Evolutionary conservation across 345 rosid species (phyloP).

Genomic region (Populus deltoides): DNA sequence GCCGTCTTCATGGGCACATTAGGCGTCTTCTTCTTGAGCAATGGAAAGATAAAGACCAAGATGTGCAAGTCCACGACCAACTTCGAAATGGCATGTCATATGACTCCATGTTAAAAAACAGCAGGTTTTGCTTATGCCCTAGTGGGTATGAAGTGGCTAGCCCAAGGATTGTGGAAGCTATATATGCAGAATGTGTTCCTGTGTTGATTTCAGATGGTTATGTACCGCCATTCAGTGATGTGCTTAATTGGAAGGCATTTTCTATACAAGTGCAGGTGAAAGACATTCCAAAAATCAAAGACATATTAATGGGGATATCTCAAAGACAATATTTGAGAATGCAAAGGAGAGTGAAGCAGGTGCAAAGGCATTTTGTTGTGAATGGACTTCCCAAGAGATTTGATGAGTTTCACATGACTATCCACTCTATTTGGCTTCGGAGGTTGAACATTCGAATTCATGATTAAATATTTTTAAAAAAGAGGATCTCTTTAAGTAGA

Average conservation of each 20-base stretch:
- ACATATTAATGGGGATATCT: constrained; percentile 30
- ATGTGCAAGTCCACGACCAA: constrained; percentile 49
- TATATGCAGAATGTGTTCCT: constrained; percentile 62
- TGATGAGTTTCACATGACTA: constrained; percentile 39
- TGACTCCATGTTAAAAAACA: constrained; percentile 44
- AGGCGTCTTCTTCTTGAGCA: constrained; percentile 47
- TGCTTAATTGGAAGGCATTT: constrained; percentile 59
- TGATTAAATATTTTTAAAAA: background rate
- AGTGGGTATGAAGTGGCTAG: constrained; percentile 60
- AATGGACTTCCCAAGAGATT: constrained; percentile 33
- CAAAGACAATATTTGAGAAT: constrained; percentile 32
- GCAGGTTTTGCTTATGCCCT: constrained; percentile 63
- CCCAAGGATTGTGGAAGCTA: constrained; percentile 60
- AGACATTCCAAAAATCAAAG: constrained; percentile 46
- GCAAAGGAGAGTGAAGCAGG: constrained; percentile 38
- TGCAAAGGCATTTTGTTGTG: constrained; percentile 42
- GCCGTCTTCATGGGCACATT: constrained; percentile 63
- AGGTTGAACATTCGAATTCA: constrained; percentile 33
- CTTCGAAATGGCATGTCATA: constrained; percentile 43
- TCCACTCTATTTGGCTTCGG: constrained; percentile 45
- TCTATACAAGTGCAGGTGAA: constrained; percentile 42
- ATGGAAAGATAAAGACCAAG: constrained; percentile 63
- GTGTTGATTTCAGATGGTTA: constrained; percentile 56
- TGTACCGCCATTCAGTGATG: constrained; percentile 55
- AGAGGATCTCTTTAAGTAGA: too few species aligned